Conservation (phyloP, 2,329 filamentous ascomycete species). For the Colletotrichum scovillei region DNA sequence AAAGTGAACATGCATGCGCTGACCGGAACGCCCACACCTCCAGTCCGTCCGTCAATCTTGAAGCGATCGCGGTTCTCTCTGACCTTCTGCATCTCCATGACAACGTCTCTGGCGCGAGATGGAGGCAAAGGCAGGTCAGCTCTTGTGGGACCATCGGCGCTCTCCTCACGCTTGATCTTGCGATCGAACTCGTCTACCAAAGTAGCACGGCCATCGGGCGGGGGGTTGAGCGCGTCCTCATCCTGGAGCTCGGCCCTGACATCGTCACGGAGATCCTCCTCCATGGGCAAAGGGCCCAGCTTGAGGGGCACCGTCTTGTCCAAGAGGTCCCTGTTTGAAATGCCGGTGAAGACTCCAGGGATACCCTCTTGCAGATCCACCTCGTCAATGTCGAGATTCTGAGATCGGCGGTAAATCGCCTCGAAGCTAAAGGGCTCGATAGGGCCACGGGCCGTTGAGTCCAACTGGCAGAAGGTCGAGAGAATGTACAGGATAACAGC, state of each 20-base stretch:
- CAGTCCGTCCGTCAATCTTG: conserved; percentile 84
- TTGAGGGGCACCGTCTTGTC: conserved; percentile 71
- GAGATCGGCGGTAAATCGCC: conserved; percentile 66
- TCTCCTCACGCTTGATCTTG: conserved; percentile 89
- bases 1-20: conserved; percentile 99
- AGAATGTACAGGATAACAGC: conserved; percentile 82
- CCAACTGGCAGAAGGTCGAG: conserved; percentile 67
- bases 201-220: conserved; percentile 75
- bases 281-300: conserved; percentile 86
- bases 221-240: conserved; percentile 82
- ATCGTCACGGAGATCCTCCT: conserved; percentile 83
- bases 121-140: conserved; percentile 87
- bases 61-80: conserved; percentile 94
- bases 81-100: conserved; percentile 93
- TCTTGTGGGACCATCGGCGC: conserved; percentile 82
- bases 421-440: conserved; percentile 74
- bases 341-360: conserved; percentile 70
- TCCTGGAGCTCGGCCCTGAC: conserved; percentile 89
- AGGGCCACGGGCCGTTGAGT: conserved; percentile 69
- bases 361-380: conserved; percentile 74
- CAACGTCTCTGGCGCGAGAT: conserved; percentile 88
- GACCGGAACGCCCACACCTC: conserved; percentile 83
- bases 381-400: conserved; percentile 72
- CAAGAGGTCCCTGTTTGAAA: conserved; percentile 70
- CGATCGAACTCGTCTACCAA: conserved; percentile 90